Evolutionary conservation across 257 asterid species (phyloP), one percentile per base, ranked within the genome.

Genomic region (Hygrophila difformis): DNA sequence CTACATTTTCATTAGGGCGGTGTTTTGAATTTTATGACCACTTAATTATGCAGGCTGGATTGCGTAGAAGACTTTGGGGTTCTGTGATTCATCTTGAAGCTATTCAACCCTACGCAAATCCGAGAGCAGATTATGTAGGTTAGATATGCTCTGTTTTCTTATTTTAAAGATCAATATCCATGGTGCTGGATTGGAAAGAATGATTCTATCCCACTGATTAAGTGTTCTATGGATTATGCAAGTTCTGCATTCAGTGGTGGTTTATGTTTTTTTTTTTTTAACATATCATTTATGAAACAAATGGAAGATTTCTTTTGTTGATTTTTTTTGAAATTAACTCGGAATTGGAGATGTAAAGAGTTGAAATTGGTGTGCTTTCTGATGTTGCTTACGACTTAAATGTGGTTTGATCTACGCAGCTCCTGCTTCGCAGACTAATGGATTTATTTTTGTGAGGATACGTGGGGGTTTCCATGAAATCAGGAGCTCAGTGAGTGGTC

Each of bases 391-490:
- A 49, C 15, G 53, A 61, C 21, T 49, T 37, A 51, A 56, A 17
- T 47, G 20, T 53, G 46, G 52, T 44, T 29, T 22, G 55, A 34
- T 46, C 50, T 10, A 55, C 60, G 71, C 94, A 85, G 96, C 77
- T 68, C 94, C 93, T 47, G 66, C 58, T 21, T 53, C 53, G 4
- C 70, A 49, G 52, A 65, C 88, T 44, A 83, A 39, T 46, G 93
- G 95, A 57, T 82, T 59, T 59, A 60, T 91, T 19, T 91, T 91
- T 43, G 96, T 82, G 36, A 70, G 93, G 47, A 91, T 91, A 66
- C 82, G 86, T 51, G 95, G 98, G 10, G 98, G 95, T 59, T 91
- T 86, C 65, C 98, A 91, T 34, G 96, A 86, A 77, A 82, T 91
- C 50, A 85, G 93, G 61, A 86, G 80, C 73, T 87, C 89, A 45